Base-by-base conservation (phyloP, 2,329 filamentous ascomycete genomes). In the Aspergillus piperis region DNA sequence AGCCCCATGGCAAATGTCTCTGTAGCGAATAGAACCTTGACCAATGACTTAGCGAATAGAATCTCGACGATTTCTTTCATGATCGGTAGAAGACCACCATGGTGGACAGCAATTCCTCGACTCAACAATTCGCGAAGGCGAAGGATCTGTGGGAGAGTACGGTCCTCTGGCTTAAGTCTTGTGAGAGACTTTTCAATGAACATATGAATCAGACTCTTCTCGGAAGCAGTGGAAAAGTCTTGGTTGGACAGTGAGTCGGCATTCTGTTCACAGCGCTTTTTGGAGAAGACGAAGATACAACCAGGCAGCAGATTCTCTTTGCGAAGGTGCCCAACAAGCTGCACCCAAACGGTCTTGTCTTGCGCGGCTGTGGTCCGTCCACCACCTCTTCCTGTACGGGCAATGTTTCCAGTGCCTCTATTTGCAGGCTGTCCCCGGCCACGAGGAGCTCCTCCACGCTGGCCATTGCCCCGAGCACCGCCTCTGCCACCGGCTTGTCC, bases 1-100 rank as follows among this genome's bases (percentile, higher is more conserved):
- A 99, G 83, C 27, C 95, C 95, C 93, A 99, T 99, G 38, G 95
- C 95, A 75, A 99, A 99, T 0, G 95, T 99, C 75, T 99, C 95
- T 0, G 95, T 99, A 0, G 95, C 95, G 71, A 99, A 99, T 2
- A 99, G 84, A 3, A 99, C 90, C 77, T 99, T 99, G 60, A 99
- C 95, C 58, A 99, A 80, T 0, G 93, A 96, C 76, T 91, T 92
- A 0, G 95, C 94, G 69, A 99, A 99, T 15, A 99, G 79, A 56
- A 99, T 96, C 75, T 99, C 95, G 1, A 99, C 95, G 23, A 98
- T 87, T 75, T 99, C 95, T 76, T 99, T 99, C 68, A 98, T 92
- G 64, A 99, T 99, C 0, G 95, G 95, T 21, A 99, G 78, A 63
- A 99, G 82, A 38, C 95, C 95, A 64, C 95, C 94, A 72, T 99